phyloP scores from a whole-genome alignment of 306 rosid species.

The Vigna hirtella region DNA sequence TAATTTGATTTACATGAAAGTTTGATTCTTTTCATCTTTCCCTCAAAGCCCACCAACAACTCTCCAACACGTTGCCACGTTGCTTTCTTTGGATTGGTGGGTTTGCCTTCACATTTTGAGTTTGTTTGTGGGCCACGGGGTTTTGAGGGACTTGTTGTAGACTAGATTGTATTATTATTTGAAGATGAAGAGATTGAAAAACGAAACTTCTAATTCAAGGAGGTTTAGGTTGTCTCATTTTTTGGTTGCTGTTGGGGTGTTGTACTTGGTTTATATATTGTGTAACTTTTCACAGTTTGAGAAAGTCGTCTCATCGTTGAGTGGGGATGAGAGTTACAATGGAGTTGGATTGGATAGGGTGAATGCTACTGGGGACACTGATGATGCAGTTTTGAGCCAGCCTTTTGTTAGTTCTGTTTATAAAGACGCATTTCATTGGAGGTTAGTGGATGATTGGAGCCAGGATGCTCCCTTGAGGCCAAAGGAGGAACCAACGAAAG shows the following conservation, averaged over 20 bases:
- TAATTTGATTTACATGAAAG: constrained; percentile 23
- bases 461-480: constrained; percentile 74
- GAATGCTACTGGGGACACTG: constrained; percentile 40
- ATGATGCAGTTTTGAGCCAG: constrained; percentile 66
- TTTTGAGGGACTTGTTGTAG: constrained; percentile 45
- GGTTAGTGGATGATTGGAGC: constrained; percentile 69
- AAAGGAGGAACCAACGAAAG: constrained; percentile 70
- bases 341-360: constrained; percentile 54
- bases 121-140: constrained; percentile 38
- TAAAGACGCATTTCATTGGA: constrained; percentile 78
- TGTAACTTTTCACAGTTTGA: constrained; percentile 78
- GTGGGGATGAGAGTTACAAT: constrained; percentile 69
- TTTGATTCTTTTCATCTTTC: constrained; percentile 15
- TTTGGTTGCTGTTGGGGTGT: constrained; percentile 68
- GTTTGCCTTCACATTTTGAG: constrained; percentile 31
- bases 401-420: constrained; percentile 70
- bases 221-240: constrained; percentile 80
- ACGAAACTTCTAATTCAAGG: constrained; percentile 68
- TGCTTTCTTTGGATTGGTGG: constrained; percentile 36
- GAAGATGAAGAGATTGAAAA: constrained; percentile 78
- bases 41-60: constrained; percentile 20
- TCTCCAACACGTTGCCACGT: constrained; percentile 20
- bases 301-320: constrained; percentile 66
- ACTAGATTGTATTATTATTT: constrained; percentile 40
- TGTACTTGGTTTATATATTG: constrained; percentile 80